A percentile compares a stretch with the other conserved stretches of the same genome.
Evolutionary conservation across 2,329 filamentous ascomycete genomes (phyloP).

Genomic region (Teratosphaeria viscida): DNA sequence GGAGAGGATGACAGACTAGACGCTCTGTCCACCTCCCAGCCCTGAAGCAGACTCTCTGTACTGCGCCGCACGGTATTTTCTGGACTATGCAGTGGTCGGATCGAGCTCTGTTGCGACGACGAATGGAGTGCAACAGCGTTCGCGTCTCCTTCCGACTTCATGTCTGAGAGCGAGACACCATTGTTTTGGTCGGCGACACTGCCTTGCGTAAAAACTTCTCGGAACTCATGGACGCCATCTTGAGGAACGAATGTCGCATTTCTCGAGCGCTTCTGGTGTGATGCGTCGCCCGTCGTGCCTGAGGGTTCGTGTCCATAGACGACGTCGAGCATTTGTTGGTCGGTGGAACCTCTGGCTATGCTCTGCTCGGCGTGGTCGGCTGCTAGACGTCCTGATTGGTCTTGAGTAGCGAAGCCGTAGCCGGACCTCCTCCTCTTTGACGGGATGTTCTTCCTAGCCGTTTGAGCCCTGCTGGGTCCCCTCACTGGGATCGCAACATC

Average conservation of each 20-base stretch:
- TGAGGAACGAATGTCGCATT: neutral
- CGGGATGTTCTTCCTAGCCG: neutral
- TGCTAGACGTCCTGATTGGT: no score
- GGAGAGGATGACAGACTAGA: neutral
- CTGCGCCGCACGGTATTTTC: neutral
- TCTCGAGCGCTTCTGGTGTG: neutral
- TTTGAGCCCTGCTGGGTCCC: neutral
- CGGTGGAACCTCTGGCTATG: no score
- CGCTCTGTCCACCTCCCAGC: neutral
- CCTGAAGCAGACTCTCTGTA: neutral
- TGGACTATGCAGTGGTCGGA: neutral
- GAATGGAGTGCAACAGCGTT: neutral
- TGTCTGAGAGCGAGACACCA: neutral
- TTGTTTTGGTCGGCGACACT: neutral
- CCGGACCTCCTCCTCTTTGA: neutral
- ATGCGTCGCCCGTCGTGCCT: neutral
- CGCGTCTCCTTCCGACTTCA: neutral
- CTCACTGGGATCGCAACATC: neutral
- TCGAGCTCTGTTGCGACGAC: neutral
- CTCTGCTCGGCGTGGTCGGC: no score
- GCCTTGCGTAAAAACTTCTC: neutral
- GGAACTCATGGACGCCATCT: no score
- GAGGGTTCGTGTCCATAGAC: neutral
- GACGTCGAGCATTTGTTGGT: neutral
- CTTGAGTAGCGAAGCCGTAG: neutral